Conservation (phyloP, 768 basidiomycete genomes). For the Boletus barrowsii region DNA sequence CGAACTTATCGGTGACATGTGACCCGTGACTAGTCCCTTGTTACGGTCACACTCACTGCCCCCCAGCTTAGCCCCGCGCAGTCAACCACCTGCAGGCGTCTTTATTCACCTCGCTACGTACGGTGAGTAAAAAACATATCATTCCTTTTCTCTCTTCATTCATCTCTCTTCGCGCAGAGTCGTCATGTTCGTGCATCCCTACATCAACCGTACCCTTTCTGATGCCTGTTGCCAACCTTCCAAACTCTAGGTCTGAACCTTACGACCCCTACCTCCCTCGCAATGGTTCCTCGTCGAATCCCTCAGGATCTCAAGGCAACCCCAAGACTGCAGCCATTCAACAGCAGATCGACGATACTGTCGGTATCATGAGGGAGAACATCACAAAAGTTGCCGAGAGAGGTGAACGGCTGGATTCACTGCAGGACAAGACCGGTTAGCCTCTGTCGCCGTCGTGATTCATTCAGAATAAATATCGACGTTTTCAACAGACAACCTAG, state of each 20-base stretch:
- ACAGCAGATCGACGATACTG: slow-evolving; percentile 95
- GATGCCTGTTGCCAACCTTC: slow-evolving; percentile 3
- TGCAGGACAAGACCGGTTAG: slow-evolving; percentile 98
- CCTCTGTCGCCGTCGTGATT: slow-evolving; percentile 11
- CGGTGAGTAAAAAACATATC: slow-evolving; percentile 18
- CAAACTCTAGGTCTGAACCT: slow-evolving; percentile 79
- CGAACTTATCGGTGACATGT: slow-evolving; percentile 2
- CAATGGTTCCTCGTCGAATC: slow-evolving; percentile 61
- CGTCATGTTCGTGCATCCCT: slow-evolving; percentile 27
- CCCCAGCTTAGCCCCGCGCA: slow-evolving; percentile 9
- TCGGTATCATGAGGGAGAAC: slow-evolving; percentile 97
- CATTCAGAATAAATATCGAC: not conserved
- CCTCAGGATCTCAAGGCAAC: slow-evolving; percentile 50
- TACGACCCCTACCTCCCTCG: slow-evolving; percentile 98
- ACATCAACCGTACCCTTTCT: not conserved
- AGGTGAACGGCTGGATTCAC: slow-evolving; percentile 87
- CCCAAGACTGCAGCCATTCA: slow-evolving; percentile 94
- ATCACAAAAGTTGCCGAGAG: slow-evolving; percentile 94
- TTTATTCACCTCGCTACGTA: slow-evolving; percentile 15
- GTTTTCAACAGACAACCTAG: slow-evolving; percentile 74
- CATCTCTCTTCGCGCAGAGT: slow-evolving; percentile 3
- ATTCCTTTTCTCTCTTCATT: not conserved
- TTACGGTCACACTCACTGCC: slow-evolving; percentile 9
- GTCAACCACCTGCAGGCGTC: slow-evolving; percentile 13
- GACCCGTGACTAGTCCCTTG: slow-evolving; percentile 19